Conservation (phyloP, 2,329 filamentous ascomycete species). For the Ophiostoma montium region DNA sequence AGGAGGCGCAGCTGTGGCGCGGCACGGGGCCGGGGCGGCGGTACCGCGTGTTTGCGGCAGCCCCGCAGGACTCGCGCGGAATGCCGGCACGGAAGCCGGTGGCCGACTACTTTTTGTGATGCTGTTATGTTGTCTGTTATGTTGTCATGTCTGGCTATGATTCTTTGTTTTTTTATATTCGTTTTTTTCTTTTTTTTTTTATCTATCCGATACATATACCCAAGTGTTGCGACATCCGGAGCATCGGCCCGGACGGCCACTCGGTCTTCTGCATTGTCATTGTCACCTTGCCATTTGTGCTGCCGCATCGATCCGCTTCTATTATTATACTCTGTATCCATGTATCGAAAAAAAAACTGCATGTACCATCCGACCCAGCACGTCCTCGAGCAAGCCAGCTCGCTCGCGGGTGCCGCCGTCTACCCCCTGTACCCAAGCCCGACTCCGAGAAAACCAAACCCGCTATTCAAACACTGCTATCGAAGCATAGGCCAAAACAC, state of each 20-base stretch:
- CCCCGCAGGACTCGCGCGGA: conserved; percentile 85
- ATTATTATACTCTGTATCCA: neutral
- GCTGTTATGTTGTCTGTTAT: neutral
- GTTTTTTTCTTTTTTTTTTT: neutral
- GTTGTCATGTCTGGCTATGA: no score
- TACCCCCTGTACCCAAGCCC: neutral
- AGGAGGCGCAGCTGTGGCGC: conserved; percentile 29
- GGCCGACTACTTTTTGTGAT: conserved; percentile 81
- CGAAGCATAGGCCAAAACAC: neutral
- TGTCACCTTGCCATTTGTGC: no score
- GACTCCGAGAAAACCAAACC: neutral
- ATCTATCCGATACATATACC: neutral
- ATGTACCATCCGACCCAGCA: neutral
- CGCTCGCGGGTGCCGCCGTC: no score
- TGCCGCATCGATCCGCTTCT: neutral
- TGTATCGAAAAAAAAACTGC: neutral
- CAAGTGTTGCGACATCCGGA: neutral
- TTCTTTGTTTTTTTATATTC: neutral
- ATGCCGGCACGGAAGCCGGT: conserved; percentile 99
- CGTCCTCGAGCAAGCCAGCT: no score
- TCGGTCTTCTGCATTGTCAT: no score
- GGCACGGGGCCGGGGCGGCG: conserved; percentile 65
- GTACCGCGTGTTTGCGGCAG: conserved; percentile 92
- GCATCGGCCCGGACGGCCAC: neutral
- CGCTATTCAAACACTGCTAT: neutral